phyloP scores from a whole-genome alignment of 495 filamentous ascomycete genomes.

The Penicillium tannophilum region DNA sequence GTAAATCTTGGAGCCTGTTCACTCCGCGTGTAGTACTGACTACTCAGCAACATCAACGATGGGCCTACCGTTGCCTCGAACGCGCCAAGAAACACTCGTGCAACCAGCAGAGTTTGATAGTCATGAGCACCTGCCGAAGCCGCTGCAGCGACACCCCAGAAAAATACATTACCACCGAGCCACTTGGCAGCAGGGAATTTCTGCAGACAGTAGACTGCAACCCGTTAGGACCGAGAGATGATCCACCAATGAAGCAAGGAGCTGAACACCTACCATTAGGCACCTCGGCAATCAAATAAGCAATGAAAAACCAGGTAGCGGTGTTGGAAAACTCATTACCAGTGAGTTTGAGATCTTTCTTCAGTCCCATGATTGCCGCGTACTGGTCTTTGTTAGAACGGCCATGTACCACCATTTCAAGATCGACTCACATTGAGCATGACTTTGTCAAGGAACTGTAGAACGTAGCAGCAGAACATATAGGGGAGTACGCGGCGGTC shows the following conservation, averaged over 20 bases:
- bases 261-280: constrained; percentile 48
- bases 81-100: constrained; percentile 63
- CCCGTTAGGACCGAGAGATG: not conserved
- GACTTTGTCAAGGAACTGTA: constrained; percentile 71
- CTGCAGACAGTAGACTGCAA: constrained; percentile 39
- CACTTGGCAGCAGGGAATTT: constrained; percentile 54
- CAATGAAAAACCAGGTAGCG: constrained; percentile 58
- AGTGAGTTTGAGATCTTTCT: constrained; percentile 46
- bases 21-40: constrained; percentile 61
- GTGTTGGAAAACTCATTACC: constrained; percentile 57
- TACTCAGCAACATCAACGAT: constrained; percentile 51
- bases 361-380: constrained; percentile 60
- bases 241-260: not conserved
- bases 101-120: constrained; percentile 23
- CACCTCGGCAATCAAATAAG: constrained; percentile 55
- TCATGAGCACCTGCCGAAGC: constrained; percentile 23
- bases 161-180: constrained; percentile 50
- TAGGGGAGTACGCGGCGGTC: constrained; percentile 55
- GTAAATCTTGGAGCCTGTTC: constrained; percentile 65
- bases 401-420: not conserved
- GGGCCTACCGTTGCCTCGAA: constrained; percentile 68
- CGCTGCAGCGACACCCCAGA: constrained; percentile 48
- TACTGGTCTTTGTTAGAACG: constrained; percentile 30
- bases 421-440: constrained; percentile 53
- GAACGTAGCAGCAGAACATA: constrained; percentile 62